Evolutionary conservation across 1,139 yeast species (phyloP).

Genomic region (Sugiyamaella japonica): DNA sequence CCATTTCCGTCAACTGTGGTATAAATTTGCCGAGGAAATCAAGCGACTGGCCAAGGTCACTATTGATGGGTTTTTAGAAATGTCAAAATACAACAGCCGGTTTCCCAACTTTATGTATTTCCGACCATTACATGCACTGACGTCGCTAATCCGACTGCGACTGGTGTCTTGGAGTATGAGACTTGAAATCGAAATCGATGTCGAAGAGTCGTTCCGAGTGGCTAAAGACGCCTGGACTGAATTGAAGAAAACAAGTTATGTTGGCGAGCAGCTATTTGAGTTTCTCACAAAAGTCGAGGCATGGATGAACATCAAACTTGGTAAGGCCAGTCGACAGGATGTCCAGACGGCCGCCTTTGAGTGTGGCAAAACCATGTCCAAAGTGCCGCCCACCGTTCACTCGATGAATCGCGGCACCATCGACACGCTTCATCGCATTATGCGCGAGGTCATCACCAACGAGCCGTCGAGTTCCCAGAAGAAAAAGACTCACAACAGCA

Average conservation of each 20-base stretch:
- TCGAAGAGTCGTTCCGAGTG: conserved; percentile 21
- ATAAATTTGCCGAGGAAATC: conserved; percentile 15
- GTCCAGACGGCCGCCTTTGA: not conserved
- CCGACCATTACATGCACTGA: conserved; percentile 56
- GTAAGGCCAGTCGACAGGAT: conserved; percentile 8
- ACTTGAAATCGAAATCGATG: conserved; percentile 22
- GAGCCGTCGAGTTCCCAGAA: conserved; percentile 1
- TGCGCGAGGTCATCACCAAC: conserved; percentile 18
- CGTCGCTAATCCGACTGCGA: conserved; percentile 33
- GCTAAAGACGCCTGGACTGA: conserved; percentile 23
- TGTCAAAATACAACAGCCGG: conserved; percentile 45
- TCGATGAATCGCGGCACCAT: conserved; percentile 4
- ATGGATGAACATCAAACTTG: conserved; percentile 23
- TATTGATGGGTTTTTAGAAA: conserved; percentile 47
- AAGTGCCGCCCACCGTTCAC: not conserved
- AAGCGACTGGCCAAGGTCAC: conserved; percentile 25
- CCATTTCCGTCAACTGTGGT: conserved; percentile 16
- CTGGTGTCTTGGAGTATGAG: conserved; percentile 27
- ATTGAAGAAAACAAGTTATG: conserved; percentile 16
- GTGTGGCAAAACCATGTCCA: not conserved
- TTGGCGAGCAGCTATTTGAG: conserved; percentile 18
- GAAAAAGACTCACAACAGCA: conserved; percentile 1
- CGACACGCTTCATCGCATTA: conserved; percentile 19
- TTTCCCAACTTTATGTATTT: conserved; percentile 58
- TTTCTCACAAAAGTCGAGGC: conserved; percentile 22